A percentile compares a stretch with the other conserved stretches of the same genome.
Conservation (phyloP, 1,139 yeast genomes). For the Saccharomycopsis hybrid region DNA sequence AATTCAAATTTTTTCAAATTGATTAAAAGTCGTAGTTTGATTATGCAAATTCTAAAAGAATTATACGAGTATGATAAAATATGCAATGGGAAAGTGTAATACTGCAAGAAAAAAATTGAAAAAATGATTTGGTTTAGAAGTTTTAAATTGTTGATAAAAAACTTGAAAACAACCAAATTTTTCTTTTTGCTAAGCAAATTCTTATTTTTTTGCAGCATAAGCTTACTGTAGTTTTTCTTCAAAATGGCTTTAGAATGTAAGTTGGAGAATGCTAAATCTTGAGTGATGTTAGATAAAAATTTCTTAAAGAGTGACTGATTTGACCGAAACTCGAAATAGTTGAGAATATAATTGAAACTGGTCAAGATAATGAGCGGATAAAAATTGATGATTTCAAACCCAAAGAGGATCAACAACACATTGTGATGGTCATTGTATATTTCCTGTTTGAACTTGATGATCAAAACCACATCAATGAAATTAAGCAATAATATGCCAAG, state of each 20-base stretch:
- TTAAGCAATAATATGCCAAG: constrained; percentile 18
- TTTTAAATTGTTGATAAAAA: constrained; percentile 16
- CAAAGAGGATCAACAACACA: constrained; percentile 15
- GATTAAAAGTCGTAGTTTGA: constrained; percentile 14
- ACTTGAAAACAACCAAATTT: constrained; percentile 11
- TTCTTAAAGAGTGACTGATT: constrained; percentile 10
- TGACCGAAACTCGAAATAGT: constrained; percentile 15
- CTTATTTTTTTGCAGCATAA: constrained; percentile 9
- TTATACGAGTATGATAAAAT: constrained; percentile 16
- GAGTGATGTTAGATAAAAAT: constrained; percentile 2
- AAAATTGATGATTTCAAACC: constrained; percentile 20
- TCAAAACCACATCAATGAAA: constrained; percentile 17
- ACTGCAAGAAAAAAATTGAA: constrained; percentile 18
- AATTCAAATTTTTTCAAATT: constrained; percentile 16
- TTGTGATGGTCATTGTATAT: constrained; percentile 8
- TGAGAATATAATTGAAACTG: constrained; percentile 19
- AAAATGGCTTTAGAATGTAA: not conserved
- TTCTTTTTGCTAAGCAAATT: constrained; percentile 13
- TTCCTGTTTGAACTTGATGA: constrained; percentile 13
- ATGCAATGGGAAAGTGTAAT: constrained; percentile 19
- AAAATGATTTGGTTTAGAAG: constrained; percentile 18
- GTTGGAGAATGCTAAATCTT: not conserved
- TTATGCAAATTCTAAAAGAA: constrained; percentile 17
- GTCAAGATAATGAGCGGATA: constrained; percentile 20
- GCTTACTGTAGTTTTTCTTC: constrained; percentile 1